phyloP scores from a whole-genome alignment of 371 early-diverging fungal genomes.

The Lichtheimia corymbifera region DNA sequence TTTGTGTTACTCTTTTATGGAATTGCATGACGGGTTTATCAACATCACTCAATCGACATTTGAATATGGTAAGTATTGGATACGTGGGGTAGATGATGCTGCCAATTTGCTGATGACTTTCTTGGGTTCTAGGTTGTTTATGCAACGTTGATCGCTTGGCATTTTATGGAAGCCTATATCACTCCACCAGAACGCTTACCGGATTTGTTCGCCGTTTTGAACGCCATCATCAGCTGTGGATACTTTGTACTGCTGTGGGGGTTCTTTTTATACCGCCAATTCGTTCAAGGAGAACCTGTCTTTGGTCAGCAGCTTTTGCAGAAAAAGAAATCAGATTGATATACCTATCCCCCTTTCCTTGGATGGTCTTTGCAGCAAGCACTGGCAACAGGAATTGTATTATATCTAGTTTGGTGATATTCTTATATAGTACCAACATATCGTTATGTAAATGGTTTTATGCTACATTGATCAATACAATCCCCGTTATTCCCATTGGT shows the following conservation, averaged over 20 bases:
- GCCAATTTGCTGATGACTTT: too few relatives aligned
- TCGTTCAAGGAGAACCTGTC: not conserved
- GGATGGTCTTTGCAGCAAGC: too few relatives aligned
- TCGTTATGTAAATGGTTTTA: too few relatives aligned
- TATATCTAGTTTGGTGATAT: too few relatives aligned
- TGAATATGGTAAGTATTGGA: slow-evolving; percentile 13
- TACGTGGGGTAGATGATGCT: not conserved
- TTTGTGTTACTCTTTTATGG: slow-evolving; percentile 64
- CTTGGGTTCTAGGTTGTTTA: slow-evolving; percentile 35
- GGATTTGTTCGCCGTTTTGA: slow-evolving; percentile 79
- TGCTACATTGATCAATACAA: too few relatives aligned
- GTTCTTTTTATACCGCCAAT: slow-evolving; percentile 59
- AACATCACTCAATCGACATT: slow-evolving; percentile 14
- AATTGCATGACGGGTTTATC: slow-evolving; percentile 56
- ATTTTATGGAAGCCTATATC: slow-evolving; percentile 56
- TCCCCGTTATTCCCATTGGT: too few relatives aligned
- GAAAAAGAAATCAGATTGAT: not conserved
- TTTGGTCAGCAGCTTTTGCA: not conserved
- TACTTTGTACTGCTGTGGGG: slow-evolving; percentile 62
- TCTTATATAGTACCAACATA: too few relatives aligned
- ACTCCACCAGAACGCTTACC: slow-evolving; percentile 75
- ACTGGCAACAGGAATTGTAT: too few relatives aligned
- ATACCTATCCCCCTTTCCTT: too few relatives aligned
- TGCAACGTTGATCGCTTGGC: slow-evolving; percentile 55
- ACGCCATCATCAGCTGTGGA: slow-evolving; percentile 69